Conservation (phyloP, 2,329 filamentous ascomycete genomes). For the Podosphaera fusca region DNA sequence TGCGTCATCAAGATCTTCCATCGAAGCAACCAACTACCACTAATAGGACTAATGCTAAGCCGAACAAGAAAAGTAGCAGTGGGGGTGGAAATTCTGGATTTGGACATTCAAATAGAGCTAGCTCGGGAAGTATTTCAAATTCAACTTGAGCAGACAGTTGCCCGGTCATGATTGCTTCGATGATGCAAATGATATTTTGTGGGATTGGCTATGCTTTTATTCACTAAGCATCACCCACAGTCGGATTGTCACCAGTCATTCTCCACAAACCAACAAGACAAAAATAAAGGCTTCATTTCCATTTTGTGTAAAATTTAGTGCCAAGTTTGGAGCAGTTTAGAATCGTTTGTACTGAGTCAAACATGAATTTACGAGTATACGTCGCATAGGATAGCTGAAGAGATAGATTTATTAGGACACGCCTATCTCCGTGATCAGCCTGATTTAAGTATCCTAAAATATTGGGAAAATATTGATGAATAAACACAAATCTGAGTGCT, state of each 20-base stretch:
- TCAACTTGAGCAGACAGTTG: conserved; percentile 5
- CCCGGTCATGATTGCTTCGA: background rate
- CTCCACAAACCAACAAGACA: background rate
- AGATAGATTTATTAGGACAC: background rate
- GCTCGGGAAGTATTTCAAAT: conserved; percentile 9
- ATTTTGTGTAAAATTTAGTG: background rate
- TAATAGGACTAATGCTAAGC: conserved; percentile 4
- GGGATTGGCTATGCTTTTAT: background rate
- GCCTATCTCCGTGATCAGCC: background rate
- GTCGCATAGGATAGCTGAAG: background rate
- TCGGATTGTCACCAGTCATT: background rate
- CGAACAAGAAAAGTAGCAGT: conserved; percentile 4
- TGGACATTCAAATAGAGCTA: conserved; percentile 10
- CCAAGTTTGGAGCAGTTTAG: background rate
- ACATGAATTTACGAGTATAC: background rate
- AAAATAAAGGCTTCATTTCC: background rate
- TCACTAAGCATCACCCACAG: background rate
- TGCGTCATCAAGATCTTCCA: conserved; percentile 27
- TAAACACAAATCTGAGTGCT: background rate
- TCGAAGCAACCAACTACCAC: conserved; percentile 17
- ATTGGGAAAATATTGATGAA: background rate
- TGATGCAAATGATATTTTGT: background rate
- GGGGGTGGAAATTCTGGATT: conserved; percentile 7
- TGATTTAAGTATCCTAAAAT: background rate
- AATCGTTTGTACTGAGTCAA: background rate